Base-by-base conservation (phyloP, 306 rosid genomes). In the Inga leiocalycina region DNA sequence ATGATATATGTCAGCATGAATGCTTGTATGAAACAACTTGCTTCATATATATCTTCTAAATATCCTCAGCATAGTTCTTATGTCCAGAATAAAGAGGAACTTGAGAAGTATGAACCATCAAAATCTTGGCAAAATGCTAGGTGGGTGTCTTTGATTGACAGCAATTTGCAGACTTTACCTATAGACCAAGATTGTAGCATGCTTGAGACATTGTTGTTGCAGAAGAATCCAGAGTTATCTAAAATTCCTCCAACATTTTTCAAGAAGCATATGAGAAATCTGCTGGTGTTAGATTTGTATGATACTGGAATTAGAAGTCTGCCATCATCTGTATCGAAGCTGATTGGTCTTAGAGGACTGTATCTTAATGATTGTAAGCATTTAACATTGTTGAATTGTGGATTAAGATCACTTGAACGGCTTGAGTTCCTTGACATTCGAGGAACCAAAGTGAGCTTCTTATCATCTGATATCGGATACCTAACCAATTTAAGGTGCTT, bases 361-460 rank as follows among this genome's bases (percentile, higher is more conserved):
- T 83, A 83, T 70, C 74, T 77, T 7, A 70, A 83, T 83, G 71
- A 51, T 22, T 83, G 86, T 24, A 8, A 12, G 44, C 17, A 13
- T 43, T 3, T 83, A 8, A 61, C 0, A 4, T 2, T 0, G 17
- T 46, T 76, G 61, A 64, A 62, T 2, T 30, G 10, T 3, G 41
- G 16, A n/a, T 48, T 75, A 22, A 44, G 73, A 49, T 56, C 75
- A 8, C 81, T 82, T 27, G 2, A 24, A 57, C 34, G 4, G 56
- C 81, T 82, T 76, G 70, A 82, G 35, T 65, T 82, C 35, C 81
- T 82, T 13, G 81, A 82, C n/a, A 67, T 76, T 75, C 76, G 71
- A 3, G 62, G 37, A n/a, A 65, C 76, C n/a, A 22, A 10, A 70
- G 52, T 82, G 10, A 27, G 5, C 1, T 75, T 51, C 43, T 15